A percentile compares a stretch with the other conserved stretches of the same genome.
Conservation (phyloP, 176 grass and related monocot species). For the Pharus latifolius region DNA sequence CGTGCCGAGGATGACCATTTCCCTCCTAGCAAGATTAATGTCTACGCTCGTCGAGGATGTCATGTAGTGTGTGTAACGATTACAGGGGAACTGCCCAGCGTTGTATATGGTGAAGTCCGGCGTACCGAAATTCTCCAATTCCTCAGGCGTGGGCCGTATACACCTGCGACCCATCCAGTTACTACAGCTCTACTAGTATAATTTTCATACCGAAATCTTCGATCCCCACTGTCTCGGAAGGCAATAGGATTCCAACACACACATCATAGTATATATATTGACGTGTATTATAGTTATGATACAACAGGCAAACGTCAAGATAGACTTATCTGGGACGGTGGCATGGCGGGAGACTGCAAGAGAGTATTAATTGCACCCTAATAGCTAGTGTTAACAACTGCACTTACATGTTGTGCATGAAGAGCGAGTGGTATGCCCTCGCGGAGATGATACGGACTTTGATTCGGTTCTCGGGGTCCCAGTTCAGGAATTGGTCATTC, state of each 20-base stretch:
- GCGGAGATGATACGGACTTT: conserved; percentile 96
- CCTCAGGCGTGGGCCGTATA: conserved; percentile 88
- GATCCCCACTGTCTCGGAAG: conserved; percentile 34
- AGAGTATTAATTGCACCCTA: neutral
- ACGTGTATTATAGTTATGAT: neutral
- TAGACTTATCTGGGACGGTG: conserved; percentile 66
- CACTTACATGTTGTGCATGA: conserved; percentile 99
- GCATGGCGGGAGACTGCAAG: conserved; percentile 5
- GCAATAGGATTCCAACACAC: conserved; percentile 10
- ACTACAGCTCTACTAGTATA: conserved; percentile 34
- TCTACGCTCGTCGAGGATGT: conserved; percentile 92
- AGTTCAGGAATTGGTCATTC: conserved; percentile 99
- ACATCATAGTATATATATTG: neutral
- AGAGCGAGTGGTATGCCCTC: conserved; percentile 96
- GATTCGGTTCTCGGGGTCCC: conserved; percentile 88
- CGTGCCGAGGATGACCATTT: conserved; percentile 99
- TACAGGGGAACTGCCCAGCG: conserved; percentile 94
- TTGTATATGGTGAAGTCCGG: conserved; percentile 99
- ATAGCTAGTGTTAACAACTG: conserved; percentile 4
- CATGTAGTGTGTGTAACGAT: conserved; percentile 99
- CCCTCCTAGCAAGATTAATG: conserved; percentile 86
- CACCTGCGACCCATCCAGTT: conserved; percentile 83
- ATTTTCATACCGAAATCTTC: neutral
- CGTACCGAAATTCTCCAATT: conserved; percentile 86
- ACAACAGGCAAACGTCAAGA: conserved; percentile 29